Conservation (phyloP, 176 grass and related monocot genomes). For the Ampelocalamus luodianensis region DNA sequence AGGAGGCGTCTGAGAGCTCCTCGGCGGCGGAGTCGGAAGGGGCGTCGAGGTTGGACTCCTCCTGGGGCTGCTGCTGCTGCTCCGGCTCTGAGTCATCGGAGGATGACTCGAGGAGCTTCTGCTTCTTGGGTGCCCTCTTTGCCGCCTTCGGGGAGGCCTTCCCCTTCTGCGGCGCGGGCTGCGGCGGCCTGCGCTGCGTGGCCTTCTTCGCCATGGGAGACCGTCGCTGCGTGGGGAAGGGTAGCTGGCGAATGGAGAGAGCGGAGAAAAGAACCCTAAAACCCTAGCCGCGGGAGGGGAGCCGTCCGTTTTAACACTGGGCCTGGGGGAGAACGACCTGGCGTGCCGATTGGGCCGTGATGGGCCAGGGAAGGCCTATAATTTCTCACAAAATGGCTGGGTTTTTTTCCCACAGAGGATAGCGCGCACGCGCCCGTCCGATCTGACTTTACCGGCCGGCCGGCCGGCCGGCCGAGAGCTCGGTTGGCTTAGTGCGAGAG, state of each 20-base stretch:
- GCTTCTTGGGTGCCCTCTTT: constrained; percentile 51
- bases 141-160: constrained; percentile 33
- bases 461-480: too few relatives aligned
- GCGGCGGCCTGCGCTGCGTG: constrained; percentile 35
- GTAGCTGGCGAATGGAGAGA: constrained; percentile 21
- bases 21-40: constrained; percentile 45
- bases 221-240: neutral
- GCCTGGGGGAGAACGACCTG: neutral
- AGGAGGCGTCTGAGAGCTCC: constrained; percentile 50
- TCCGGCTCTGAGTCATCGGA: constrained; percentile 63
- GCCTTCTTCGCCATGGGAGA: constrained; percentile 51
- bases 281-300: constrained; percentile 40
- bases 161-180: constrained; percentile 29
- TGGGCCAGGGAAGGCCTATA: neutral
- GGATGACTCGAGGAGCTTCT: constrained; percentile 55
- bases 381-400: too few relatives aligned
- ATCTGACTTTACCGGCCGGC: too few relatives aligned
- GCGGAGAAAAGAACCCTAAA: constrained; percentile 40
- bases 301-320: constrained; percentile 25
- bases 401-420: too few relatives aligned
- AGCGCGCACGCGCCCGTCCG: too few relatives aligned
- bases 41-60: constrained; percentile 41
- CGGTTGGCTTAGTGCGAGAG: too few relatives aligned
- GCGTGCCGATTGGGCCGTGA: neutral
- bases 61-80: constrained; percentile 49